Evolutionary conservation across 352 stramenopile species (phyloP), one percentile per base, ranked within the genome.

Genomic region (Blastocystis sp.): DNA sequence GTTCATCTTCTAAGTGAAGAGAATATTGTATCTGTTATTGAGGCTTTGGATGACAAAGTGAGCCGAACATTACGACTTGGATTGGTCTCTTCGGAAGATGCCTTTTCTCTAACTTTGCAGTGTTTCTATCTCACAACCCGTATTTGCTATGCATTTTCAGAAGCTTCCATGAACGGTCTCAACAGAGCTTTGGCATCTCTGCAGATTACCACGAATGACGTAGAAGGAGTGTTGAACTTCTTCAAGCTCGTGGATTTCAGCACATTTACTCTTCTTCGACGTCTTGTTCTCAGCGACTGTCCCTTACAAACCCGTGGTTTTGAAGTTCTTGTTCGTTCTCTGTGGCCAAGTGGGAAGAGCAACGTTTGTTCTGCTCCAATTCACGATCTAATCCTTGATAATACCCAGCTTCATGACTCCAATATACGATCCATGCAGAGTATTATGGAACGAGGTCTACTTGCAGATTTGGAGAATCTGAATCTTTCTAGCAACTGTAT

Each of bases 191-290:
- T 80, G 14, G 43, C n/a, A 6, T 59, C 69, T 1, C 27, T 80
- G 11, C 1, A 3, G 12, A 24, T 80, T 12, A 27, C 12, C 51
- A 80, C 69, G n/a, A 29, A 29, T 19, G 69, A 80, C 21, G 35
- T 63, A 6, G 69, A 59, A 32, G 69, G 69, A 32, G 29, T 80
- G 1, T 7, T 27, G 16, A 16, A n/a, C 24, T 80, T 80, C 35
- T 80, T 80, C 69, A 59, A 59, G 35, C 27, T 39, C 3, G 69
- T 80, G 43, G 69, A 80, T 32, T 71, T 71, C 5, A n/a, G 39
- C 59, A 5, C 24, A 19, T 71, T 35, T 39, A 35, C 59, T 35
- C 21, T 21, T 71, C 59, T 71, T 3, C 24, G 5, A 3, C 1
- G 32, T 24, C 24, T 71, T 39, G 24, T 46, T 32, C 49, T 80